Conservation (phyloP, 441 rosid species). For the Theobroma grandiflorum region DNA sequence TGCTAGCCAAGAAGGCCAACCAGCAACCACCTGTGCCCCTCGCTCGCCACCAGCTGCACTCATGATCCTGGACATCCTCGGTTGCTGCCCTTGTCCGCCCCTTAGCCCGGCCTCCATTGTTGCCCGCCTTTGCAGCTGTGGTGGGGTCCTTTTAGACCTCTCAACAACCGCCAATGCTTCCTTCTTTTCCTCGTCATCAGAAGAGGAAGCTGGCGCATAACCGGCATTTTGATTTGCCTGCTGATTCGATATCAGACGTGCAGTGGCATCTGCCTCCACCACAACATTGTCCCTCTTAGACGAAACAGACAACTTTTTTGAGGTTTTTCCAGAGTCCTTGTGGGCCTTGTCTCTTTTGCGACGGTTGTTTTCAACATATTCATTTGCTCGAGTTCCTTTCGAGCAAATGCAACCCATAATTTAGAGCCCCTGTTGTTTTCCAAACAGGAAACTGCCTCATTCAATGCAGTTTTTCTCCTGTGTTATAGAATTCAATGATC, state of each 20-base stretch:
- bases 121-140: conserved; percentile 35
- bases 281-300: conserved; percentile 46
- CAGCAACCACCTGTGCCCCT: conserved; percentile 79
- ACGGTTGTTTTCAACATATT: conserved; percentile 40
- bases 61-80: conserved; percentile 48
- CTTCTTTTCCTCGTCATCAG: conserved; percentile 49
- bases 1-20: conserved; percentile 96
- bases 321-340: conserved; percentile 39
- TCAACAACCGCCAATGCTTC: conserved; percentile 19
- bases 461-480: conserved; percentile 4
- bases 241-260: conserved; percentile 55
- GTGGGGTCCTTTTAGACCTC: conserved; percentile 36
- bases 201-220: conserved; percentile 36
- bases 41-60: conserved; percentile 65
- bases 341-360: conserved; percentile 24
- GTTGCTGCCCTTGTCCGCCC: conserved; percentile 40
- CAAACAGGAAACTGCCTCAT: conserved; percentile 40
- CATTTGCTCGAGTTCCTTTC: conserved; percentile 66
- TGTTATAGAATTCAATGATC: conserved; percentile 17
- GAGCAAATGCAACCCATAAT: conserved; percentile 94
- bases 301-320: conserved; percentile 52
- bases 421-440: conserved; percentile 40
- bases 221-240: conserved; percentile 31
- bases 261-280: conserved; percentile 49
- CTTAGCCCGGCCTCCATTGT: conserved; percentile 34